Evolutionary conservation across 2,329 filamentous ascomycete species (phyloP).

Genomic region (Trichoderma guizhouense): DNA sequence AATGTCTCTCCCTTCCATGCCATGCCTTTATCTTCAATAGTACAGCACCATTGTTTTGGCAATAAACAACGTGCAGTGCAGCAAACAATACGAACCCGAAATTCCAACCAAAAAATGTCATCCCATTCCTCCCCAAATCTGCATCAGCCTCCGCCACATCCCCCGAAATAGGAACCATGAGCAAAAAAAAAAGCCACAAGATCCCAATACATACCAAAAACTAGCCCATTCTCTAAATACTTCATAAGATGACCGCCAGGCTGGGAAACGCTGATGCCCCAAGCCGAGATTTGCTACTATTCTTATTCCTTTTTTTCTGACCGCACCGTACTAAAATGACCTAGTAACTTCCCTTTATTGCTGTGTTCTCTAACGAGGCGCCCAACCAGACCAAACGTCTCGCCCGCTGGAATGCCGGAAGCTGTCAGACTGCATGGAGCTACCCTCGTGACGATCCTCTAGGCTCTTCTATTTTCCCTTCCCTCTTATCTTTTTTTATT

Average conservation of each 20-base stretch:
- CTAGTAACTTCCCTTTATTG: background rate
- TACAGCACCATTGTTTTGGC: background rate
- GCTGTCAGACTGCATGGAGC: background rate
- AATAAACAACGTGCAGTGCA: background rate
- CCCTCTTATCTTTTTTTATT: background rate
- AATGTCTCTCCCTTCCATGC: background rate
- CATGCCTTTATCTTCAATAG: background rate
- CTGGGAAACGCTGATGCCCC: background rate
- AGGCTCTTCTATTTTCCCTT: background rate
- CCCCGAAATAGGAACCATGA: background rate
- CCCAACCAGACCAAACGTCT: background rate
- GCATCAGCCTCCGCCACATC: background rate
- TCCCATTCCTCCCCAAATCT: background rate
- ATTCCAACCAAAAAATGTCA: background rate
- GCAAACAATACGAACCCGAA: background rate
- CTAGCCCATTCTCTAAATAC: background rate
- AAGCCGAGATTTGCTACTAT: background rate
- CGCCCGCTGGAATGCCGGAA: background rate
- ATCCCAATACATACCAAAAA: background rate
- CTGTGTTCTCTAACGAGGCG: background rate
- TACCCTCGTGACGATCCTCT: background rate
- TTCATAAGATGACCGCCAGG: background rate
- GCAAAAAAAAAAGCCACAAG: background rate
- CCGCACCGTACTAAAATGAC: background rate
- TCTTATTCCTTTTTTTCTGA: background rate